Conservation (phyloP, 2,329 filamentous ascomycete species). For the Tolypocladium endophyticum region DNA sequence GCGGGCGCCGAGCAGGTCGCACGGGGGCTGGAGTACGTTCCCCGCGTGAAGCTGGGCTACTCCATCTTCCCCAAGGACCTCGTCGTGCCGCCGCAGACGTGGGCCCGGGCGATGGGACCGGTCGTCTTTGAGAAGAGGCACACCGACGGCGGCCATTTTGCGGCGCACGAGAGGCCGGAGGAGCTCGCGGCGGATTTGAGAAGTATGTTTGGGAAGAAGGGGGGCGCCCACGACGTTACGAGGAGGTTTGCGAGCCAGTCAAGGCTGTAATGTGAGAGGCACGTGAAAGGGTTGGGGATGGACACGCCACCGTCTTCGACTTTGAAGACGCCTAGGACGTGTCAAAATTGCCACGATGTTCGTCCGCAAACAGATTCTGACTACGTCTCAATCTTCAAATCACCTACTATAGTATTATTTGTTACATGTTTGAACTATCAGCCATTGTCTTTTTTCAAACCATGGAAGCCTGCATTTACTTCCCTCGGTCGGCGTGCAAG, state of each 20-base stretch:
- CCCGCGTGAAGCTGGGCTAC: conserved; percentile 31
- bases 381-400: too few species aligned
- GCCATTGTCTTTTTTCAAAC: not conserved
- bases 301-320: too few species aligned
- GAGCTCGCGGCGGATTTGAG: conserved; percentile 40
- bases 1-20: conserved; percentile 10
- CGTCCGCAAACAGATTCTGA: too few species aligned
- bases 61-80: conserved; percentile 51
- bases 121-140: conserved; percentile 46
- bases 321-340: not conserved
- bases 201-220: conserved; percentile 45
- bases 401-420: too few species aligned
- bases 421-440: not conserved
- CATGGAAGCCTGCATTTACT: not conserved
- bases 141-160: conserved; percentile 48
- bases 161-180: conserved; percentile 46
- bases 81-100: conserved; percentile 39
- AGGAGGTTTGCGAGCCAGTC: not conserved
- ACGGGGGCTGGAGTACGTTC: conserved; percentile 15
- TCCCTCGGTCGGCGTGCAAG: not conserved
- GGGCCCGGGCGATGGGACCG: conserved; percentile 45
- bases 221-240: conserved; percentile 27
- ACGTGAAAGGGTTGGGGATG: not conserved
- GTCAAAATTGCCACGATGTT: not conserved
- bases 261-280: not conserved